These are phyloP conservation scores for Silene vulgaris DNA, from an alignment of 179 eudicot genomes.

Conservation along the genomic window DNA sequence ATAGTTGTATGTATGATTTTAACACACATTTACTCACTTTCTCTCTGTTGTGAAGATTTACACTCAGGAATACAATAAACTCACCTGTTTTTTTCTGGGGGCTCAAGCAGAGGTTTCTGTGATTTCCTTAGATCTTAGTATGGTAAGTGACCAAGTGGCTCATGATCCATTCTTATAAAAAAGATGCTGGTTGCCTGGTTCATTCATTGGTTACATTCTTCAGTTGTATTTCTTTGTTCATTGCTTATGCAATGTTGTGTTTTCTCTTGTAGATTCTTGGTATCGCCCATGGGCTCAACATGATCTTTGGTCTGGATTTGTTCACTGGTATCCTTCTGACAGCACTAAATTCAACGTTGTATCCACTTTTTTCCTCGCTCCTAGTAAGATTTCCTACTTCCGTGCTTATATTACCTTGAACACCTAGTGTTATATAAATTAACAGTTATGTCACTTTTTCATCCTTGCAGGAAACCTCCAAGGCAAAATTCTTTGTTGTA, in stretches of 20 bases:
- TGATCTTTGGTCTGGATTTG: constrained; percentile 63
- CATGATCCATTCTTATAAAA: background rate
- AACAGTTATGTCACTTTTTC: constrained; percentile 6
- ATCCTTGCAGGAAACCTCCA: constrained; percentile 57
- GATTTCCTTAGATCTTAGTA: constrained; percentile 65
- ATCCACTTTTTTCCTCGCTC: constrained; percentile 62
- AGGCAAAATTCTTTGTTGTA: constrained; percentile 45
- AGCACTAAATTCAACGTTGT: constrained; percentile 53
- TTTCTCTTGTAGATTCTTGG: constrained; percentile 62
- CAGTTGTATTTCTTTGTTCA: background rate
- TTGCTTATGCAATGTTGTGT: constrained; percentile 13
- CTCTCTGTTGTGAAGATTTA: constrained; percentile 53
- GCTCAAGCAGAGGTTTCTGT: constrained; percentile 71
- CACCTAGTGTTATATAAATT: background rate
- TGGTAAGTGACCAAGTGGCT: constrained; percentile 46
- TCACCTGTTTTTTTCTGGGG: constrained; percentile 67
- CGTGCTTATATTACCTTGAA: constrained; percentile 2
- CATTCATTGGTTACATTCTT: background rate
- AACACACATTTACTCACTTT: constrained; percentile 14
- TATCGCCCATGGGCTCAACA: constrained; percentile 74
- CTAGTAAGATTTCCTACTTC: constrained; percentile 44
- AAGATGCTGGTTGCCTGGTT: background rate
- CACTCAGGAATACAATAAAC: constrained; percentile 63
- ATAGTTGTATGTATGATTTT: constrained; percentile 4
- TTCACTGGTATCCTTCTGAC: constrained; percentile 66